These are phyloP conservation scores for Tetradesmus lagerheimii DNA, from an alignment of 139 green algal species.

Conservation along the genomic window DNA sequence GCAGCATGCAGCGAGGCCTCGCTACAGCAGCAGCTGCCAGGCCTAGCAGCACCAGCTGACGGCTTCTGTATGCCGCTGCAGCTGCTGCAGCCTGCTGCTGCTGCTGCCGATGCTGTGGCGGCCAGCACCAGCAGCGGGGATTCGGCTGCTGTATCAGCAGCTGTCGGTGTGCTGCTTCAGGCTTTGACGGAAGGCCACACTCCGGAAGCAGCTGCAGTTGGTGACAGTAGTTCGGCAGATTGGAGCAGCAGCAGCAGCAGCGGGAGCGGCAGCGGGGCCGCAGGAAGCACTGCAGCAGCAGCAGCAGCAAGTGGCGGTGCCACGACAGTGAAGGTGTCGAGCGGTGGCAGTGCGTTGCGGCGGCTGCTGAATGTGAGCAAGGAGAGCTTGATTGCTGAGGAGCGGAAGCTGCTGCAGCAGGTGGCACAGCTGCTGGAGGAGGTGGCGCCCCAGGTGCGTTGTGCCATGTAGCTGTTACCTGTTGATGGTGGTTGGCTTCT, in stretches of 20 bases:
- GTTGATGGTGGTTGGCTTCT: neutral
- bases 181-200: conserved; percentile 6
- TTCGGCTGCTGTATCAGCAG: neutral
- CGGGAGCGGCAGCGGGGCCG: neutral
- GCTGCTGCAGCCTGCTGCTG: conserved; percentile 47
- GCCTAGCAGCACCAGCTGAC: conserved; percentile 51
- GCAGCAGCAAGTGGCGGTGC: conserved; percentile 17
- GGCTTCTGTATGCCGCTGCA: conserved; percentile 48
- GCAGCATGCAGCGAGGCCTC: neutral
- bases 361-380: conserved; percentile 69
- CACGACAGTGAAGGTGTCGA: conserved; percentile 15
- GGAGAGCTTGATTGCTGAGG: conserved; percentile 60
- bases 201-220: conserved; percentile 3
- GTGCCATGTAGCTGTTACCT: neutral
- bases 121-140: neutral
- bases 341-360: conserved; percentile 43
- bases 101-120: neutral
- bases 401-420: conserved; percentile 48
- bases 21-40: conserved; percentile 52
- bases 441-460: conserved; percentile 49
- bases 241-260: conserved; percentile 9
- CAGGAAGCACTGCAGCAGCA: conserved; percentile 1
- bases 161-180: conserved; percentile 15
- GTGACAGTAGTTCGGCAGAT: neutral
- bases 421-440: conserved; percentile 59